phyloP scores from a whole-genome alignment of 768 basidiomycete species.

The Auricularia sp. region DNA sequence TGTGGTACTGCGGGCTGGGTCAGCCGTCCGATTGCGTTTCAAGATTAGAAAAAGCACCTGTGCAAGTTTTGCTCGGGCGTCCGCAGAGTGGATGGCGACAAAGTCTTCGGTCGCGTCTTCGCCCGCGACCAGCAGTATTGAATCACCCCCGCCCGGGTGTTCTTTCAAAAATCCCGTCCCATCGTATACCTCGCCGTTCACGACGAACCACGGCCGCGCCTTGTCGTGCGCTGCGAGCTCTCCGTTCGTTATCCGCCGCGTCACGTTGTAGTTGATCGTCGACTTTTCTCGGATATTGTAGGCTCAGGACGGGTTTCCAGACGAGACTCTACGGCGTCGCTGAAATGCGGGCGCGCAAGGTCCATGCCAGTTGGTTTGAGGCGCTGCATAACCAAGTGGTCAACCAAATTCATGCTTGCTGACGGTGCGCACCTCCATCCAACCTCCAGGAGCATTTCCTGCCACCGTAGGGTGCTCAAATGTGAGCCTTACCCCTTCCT shows the following conservation, averaged over 20 bases:
- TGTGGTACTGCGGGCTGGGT: constrained; percentile 28
- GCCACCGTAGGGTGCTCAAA: constrained; percentile 55
- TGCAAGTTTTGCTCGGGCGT: constrained; percentile 36
- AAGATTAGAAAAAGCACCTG: constrained; percentile 20
- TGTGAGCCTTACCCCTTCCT: constrained; percentile 20
- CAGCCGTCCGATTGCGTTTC: constrained; percentile 4
- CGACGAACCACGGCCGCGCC: constrained; percentile 40
- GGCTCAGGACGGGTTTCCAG: constrained; percentile 1
- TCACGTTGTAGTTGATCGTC: constrained; percentile 39
- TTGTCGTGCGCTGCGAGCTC: constrained; percentile 33
- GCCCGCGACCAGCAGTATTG: constrained; percentile 45
- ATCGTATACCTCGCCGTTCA: constrained; percentile 48
- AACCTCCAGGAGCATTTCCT: constrained; percentile 39
- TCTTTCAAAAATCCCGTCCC: constrained; percentile 40
- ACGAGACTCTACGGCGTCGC: constrained; percentile 8
- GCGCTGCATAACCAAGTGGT: constrained; percentile 18
- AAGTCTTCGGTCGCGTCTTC: constrained; percentile 58
- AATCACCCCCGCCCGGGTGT: constrained; percentile 50
- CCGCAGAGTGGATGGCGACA: constrained; percentile 50
- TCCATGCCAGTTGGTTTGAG: constrained; percentile 38
- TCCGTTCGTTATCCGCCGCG: constrained; percentile 32
- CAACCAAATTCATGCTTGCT: neutral
- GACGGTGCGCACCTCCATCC: constrained; percentile 40
- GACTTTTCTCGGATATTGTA: constrained; percentile 13
- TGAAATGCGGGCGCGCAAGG: constrained; percentile 33